Evolutionary conservation across 2,329 filamentous ascomycete genomes (phyloP).

Genomic region (Epichloe sibirici): DNA sequence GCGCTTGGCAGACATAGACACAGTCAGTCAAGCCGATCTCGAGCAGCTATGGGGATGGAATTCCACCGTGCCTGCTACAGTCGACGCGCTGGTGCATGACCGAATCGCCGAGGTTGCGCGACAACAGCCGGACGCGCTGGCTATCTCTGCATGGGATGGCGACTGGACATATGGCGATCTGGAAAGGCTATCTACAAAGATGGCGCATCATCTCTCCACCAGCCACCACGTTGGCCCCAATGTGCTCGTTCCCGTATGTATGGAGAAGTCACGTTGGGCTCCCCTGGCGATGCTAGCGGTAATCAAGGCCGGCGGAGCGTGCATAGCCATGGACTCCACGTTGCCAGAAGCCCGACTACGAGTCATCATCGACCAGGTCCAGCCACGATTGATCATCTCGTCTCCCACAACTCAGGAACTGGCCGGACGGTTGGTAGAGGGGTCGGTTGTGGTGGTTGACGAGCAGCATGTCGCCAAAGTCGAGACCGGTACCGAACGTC

Average conservation of each 20-base stretch:
- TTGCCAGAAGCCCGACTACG: constrained; percentile 8
- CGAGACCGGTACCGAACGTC: background rate
- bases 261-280: constrained; percentile 3
- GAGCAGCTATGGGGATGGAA: too few relatives aligned
- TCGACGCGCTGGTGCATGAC: too few relatives aligned
- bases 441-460: background rate
- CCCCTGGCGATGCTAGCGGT: constrained; percentile 1
- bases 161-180: constrained; percentile 26
- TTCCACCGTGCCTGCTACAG: too few relatives aligned
- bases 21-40: too few relatives aligned
- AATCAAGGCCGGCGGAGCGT: background rate
- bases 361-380: constrained; percentile 8
- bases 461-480: background rate
- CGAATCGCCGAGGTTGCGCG: too few relatives aligned
- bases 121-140: background rate
- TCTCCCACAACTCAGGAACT: constrained; percentile 1
- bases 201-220: constrained; percentile 1
- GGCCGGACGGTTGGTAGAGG: background rate
- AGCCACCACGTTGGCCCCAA: background rate
- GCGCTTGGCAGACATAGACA: too few relatives aligned
- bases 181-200: background rate
- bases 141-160: constrained; percentile 23
- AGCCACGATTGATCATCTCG: constrained; percentile 9
- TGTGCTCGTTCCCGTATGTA: background rate
- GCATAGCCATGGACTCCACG: constrained; percentile 6